phyloP scores from a whole-genome alignment of 2,329 filamentous ascomycete species.

The Fusarium solani-melongenae region DNA sequence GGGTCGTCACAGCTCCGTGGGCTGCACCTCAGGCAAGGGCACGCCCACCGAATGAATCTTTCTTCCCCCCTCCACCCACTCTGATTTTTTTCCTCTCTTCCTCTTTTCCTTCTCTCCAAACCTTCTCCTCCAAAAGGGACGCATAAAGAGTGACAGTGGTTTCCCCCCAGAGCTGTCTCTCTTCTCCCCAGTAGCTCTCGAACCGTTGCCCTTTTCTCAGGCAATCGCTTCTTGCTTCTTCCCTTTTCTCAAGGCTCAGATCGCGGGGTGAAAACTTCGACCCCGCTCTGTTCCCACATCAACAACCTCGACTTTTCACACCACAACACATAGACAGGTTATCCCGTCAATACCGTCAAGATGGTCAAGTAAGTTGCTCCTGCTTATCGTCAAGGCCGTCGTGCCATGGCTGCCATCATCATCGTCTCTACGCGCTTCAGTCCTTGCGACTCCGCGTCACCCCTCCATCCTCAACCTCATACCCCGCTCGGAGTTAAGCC shows the following conservation, averaged over 20 bases:
- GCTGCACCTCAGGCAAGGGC: neutral
- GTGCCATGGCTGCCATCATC: constrained; percentile 7
- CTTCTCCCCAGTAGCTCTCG: constrained; percentile 47
- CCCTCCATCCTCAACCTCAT: constrained; percentile 40
- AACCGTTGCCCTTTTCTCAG: constrained; percentile 41
- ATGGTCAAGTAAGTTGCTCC: constrained; percentile 95
- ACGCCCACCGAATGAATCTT: constrained; percentile 38
- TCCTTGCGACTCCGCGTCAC: constrained; percentile 12
- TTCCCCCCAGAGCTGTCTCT: constrained; percentile 51
- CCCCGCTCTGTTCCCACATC: constrained; percentile 57
- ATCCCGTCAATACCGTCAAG: constrained; percentile 80
- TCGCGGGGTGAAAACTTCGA: constrained; percentile 57
- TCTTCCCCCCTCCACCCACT: constrained; percentile 42
- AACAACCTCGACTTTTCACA: constrained; percentile 50
- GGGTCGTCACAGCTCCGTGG: constrained; percentile 20
- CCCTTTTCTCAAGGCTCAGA: constrained; percentile 42
- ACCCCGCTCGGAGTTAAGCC: constrained; percentile 56
- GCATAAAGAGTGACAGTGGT: constrained; percentile 55
- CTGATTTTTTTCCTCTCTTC: constrained; percentile 40
- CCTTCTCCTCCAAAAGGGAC: constrained; percentile 48
- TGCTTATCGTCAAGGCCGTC: neutral
- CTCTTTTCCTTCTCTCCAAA: constrained; percentile 20
- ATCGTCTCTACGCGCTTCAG: neutral
- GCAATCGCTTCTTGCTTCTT: constrained; percentile 45
- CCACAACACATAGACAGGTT: constrained; percentile 52